phyloP scores from a whole-genome alignment of 768 basidiomycete genomes.

The Xerocomellus intermedius region DNA sequence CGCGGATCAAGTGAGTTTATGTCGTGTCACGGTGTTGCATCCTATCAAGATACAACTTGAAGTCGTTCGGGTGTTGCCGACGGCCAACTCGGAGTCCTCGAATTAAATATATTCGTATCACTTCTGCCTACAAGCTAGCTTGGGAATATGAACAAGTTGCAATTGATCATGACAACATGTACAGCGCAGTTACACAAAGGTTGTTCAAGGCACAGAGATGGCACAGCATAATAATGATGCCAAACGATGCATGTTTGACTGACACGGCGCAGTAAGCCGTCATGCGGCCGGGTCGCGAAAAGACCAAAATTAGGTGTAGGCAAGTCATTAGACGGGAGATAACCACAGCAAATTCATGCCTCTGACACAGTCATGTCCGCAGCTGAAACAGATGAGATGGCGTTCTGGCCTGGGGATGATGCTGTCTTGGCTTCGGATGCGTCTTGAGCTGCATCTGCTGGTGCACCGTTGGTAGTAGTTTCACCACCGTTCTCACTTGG shows the following conservation, averaged over 20 bases:
- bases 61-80: conserved; percentile 4
- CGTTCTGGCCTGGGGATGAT: conserved; percentile 27
- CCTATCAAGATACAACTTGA: neutral
- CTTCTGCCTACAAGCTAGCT: conserved; percentile 19
- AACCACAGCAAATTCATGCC: conserved; percentile 25
- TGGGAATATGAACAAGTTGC: conserved; percentile 28
- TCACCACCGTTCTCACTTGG: conserved; percentile 32
- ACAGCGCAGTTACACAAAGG: conserved; percentile 23
- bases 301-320: conserved; percentile 17
- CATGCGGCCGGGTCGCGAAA: conserved; percentile 7
- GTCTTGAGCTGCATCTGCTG: conserved; percentile 19
- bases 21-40: neutral
- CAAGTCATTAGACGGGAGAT: conserved; percentile 8
- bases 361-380: conserved; percentile 46
- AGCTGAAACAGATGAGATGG: conserved; percentile 29
- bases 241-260: conserved; percentile 22
- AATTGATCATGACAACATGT: conserved; percentile 28
- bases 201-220: conserved; percentile 22
- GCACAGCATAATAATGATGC: conserved; percentile 22
- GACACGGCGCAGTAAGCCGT: conserved; percentile 11
- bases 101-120: conserved; percentile 16
- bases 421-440: conserved; percentile 20
- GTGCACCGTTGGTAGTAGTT: conserved; percentile 25
- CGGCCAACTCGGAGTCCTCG: neutral
- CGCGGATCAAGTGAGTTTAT: too few relatives aligned